Percentiles rank a stretch among this genome's conserved stretches.
Conservation (phyloP, 331 rosid species). For the Quercus phellos region DNA sequence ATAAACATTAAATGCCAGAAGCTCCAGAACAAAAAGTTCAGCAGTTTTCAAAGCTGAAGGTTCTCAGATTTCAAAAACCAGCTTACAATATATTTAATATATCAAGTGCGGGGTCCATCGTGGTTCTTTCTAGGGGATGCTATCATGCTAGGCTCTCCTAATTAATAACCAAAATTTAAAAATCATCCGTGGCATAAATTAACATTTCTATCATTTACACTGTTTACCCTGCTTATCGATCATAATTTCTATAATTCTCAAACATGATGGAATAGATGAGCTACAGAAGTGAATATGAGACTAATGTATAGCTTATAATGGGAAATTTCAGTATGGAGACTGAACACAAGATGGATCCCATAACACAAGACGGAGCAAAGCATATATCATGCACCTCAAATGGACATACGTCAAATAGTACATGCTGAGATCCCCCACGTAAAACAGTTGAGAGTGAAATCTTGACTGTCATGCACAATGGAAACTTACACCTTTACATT, state of each 20-base stretch:
- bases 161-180: too few species aligned
- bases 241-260: background rate
- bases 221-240: background rate
- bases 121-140: too few species aligned
- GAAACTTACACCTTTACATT: background rate
- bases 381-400: background rate
- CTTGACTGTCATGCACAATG: background rate
- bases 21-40: too few species aligned
- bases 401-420: background rate
- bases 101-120: too few species aligned
- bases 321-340: background rate
- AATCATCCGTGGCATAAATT: background rate
- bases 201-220: background rate
- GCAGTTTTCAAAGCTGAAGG: too few species aligned
- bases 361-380: background rate
- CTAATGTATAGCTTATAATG: background rate
- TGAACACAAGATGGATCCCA: background rate
- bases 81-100: too few species aligned
- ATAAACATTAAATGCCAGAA: too few species aligned
- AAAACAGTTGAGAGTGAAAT: background rate
- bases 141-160: too few species aligned
- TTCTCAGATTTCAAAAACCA: too few species aligned
- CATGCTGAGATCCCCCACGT: background rate
- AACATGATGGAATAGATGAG: background rate
- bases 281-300: background rate